Base-by-base conservation (phyloP, 1,139 yeast species). In the Geotrichum fermentans region DNA sequence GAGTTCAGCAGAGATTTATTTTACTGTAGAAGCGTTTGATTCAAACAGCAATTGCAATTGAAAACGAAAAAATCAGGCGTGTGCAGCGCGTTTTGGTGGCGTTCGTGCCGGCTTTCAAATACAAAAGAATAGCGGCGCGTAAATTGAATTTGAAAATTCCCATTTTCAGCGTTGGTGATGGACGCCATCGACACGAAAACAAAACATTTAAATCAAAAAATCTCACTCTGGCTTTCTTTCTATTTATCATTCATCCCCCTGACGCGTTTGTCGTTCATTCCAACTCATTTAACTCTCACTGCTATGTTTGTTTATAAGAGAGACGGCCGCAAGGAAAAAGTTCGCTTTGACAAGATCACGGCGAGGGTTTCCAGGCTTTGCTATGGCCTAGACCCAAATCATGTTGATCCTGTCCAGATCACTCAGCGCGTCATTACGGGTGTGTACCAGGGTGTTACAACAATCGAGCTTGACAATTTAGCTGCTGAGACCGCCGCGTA, bases 401-500 rank as follows among this genome's bases (percentile, higher is more conserved):
- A 85, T 67, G 87, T 88, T 55, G 96, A 88, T 63, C 87, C 95
- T 44, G 95, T 83, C 49, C 83, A 87, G 59, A 85, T 88, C 68
- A 87, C 96, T 33, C 95, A 87, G 68, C 77, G 90, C 64, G 89
- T 86, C 58, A 86, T 86, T 56, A 78, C 90, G 21, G 96, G 96
- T 58, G 95, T 88, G 49, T 88, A 88, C 72, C 95, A 89, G 63
- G 98, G 98, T 60, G 98, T 92, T 49, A 89, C 92, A 62, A 92
- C 97, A 51, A 79, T 86, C 56, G 97, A 89, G 68, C 77, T 90
- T 57, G 92, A 85, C 60, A 89, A 92, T 69, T 77, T 92, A 51
- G 95, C 96, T 45, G 96, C 97, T 39, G 98, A 92, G 71, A 89
- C 97, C 36, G 94, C 97, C 51, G 97, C 97, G 38, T 84, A 86